These are phyloP conservation scores for Microdochium bolleyi DNA, from an alignment of 2,329 filamentous ascomycete species.

Conservation along the genomic window DNA sequence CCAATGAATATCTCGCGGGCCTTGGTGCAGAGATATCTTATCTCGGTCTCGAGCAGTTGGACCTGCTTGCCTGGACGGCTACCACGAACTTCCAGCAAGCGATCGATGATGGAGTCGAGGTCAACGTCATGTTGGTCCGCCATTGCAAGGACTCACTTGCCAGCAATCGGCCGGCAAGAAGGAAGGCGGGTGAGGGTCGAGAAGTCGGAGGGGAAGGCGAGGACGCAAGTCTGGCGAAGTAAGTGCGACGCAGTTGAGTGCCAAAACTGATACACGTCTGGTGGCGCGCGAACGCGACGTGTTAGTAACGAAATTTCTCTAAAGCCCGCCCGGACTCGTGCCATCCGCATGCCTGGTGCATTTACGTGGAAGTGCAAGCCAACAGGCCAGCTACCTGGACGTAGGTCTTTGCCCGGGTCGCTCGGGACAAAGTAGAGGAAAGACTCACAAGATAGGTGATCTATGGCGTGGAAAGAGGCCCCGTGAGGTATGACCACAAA, in stretches of 20 bases:
- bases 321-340: no score
- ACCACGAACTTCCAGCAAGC: conserved; percentile 93
- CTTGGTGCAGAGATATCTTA: conserved; percentile 96
- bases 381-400: no score
- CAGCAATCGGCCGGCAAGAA: conserved; percentile 20
- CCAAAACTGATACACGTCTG: not conserved
- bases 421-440: no score
- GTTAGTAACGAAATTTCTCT: not conserved
- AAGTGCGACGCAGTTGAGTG: conserved; percentile 4
- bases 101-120: conserved; percentile 98
- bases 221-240: conserved; percentile 5
- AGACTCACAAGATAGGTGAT: not conserved
- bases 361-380: no score
- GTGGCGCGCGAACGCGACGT: not conserved
- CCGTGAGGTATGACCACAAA: not conserved
- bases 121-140: conserved; percentile 79
- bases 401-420: not conserved
- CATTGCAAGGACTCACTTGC: conserved; percentile 41
- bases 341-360: no score
- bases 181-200: conserved; percentile 5
- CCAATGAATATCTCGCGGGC: conserved; percentile 99
- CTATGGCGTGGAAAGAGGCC: not conserved
- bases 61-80: conserved; percentile 98
- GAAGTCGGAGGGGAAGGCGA: conserved; percentile 8
- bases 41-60: conserved; percentile 91